Conservation (phyloP, 2,329 filamentous ascomycete species). For the Venturia asperata region DNA sequence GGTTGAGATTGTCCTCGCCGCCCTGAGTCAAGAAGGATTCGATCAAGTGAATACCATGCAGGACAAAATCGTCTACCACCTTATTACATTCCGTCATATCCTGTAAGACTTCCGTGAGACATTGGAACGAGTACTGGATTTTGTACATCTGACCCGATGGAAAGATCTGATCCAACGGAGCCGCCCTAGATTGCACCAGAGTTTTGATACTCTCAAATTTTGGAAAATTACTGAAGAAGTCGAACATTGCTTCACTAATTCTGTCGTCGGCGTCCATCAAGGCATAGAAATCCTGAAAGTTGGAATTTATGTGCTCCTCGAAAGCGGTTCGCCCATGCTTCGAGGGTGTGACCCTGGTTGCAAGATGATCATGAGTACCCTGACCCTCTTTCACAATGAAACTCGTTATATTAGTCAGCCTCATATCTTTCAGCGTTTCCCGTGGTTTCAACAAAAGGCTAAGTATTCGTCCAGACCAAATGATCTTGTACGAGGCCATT, state of each 20-base stretch:
- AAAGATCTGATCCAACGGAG: background rate
- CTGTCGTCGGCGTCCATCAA: constrained; percentile 66
- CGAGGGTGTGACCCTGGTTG: constrained; percentile 5
- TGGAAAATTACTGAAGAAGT: constrained; percentile 22
- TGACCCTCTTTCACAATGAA: constrained; percentile 54
- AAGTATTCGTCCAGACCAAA: constrained; percentile 61
- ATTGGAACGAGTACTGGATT: constrained; percentile 40
- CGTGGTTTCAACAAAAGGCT: constrained; percentile 50
- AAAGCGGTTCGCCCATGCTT: constrained; percentile 35
- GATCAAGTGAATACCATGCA: constrained; percentile 25
- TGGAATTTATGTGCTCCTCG: constrained; percentile 70
- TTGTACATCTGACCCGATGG: constrained; percentile 18
- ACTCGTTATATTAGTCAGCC: constrained; percentile 52
- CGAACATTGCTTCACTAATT: constrained; percentile 26
- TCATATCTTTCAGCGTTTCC: constrained; percentile 60
- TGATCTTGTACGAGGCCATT: constrained; percentile 68
- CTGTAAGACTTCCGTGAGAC: constrained; percentile 55
- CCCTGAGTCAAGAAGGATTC: constrained; percentile 13
- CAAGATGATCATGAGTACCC: constrained; percentile 5
- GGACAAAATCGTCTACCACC: constrained; percentile 26
- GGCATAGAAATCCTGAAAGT: constrained; percentile 77
- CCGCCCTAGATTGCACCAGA: background rate
- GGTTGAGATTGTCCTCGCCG: background rate
- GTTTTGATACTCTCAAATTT: constrained; percentile 4
- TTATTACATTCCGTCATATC: constrained; percentile 29